Evolutionary conservation across 2,329 filamentous ascomycete species (phyloP), one percentile per base, ranked within the genome.

Genomic region (Dactylellina parvicollis): DNA sequence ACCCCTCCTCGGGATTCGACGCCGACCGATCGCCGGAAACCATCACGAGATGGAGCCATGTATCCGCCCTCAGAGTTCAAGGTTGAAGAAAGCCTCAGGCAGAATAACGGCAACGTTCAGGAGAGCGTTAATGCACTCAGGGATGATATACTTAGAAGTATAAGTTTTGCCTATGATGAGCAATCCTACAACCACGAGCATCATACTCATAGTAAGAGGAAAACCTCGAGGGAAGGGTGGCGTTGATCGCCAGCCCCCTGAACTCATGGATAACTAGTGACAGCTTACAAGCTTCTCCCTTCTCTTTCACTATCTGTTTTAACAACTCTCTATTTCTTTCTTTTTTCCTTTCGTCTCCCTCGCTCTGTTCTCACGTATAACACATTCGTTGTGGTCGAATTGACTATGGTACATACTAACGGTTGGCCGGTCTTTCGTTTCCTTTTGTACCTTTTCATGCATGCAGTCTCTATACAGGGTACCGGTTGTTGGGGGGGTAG

Each of bases 11-110:
- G 22, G 9, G 44, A 24, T 9, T 28, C 60, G 14, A 42, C 36
- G 1, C 42, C 57, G 10, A 50, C 44, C 0, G 59, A 57, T 12
- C 57, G 67, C 22, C 54, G 69, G 16, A 66, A 59, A 24, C 60
- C 24, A 1, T 73, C 69, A 8, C 55, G 59, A 10, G 69, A 73
- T 50, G 40, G 34, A 9, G 40, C 47, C 16, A 67, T 55, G 18
- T 73, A 73, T 36, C 69, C 69, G 14, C 69, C 61, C n/a, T 73
- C 69, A 14, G 69, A 66, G 18, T 73, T 73, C 60, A 65, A 65
- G n/a, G 69, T 73, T 22, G 69, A 73, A 54, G 69, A 73, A 50
- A 66, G 69, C 24, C 42, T 73, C 22, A 42, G 60, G 30, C 60
- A 61, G 20, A 73, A 65, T 26, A 73, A 73, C 50, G 69, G 69